A percentile compares a stretch with the other conserved stretches of the same genome.
Conservation (phyloP, 352 stramenopile species). For the Phytophthora rubi region DNA sequence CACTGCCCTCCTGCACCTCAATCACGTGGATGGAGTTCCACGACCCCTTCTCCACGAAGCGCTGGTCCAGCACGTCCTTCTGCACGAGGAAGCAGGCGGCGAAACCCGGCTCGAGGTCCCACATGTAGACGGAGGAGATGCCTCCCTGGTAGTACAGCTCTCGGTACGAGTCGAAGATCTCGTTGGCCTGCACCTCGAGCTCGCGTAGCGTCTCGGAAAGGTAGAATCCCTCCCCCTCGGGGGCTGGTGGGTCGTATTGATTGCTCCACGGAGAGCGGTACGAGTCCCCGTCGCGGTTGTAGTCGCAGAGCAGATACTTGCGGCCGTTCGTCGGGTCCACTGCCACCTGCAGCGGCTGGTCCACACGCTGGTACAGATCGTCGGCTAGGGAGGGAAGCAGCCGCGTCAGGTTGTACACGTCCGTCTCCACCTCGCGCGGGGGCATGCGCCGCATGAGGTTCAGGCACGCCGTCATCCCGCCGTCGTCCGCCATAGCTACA, state of each 20-base stretch:
- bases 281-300: constrained; percentile 95
- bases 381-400: constrained; percentile 85
- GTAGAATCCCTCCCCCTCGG: constrained; percentile 89
- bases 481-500: constrained; percentile 32
- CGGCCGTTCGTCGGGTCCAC: constrained; percentile 88
- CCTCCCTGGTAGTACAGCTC: constrained; percentile 97
- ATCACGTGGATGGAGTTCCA: constrained; percentile 97
- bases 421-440: constrained; percentile 82
- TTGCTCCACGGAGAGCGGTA: constrained; percentile 96
- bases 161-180: constrained; percentile 97
- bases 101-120: constrained; percentile 93
- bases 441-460: constrained; percentile 92
- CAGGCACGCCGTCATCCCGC: constrained; percentile 77
- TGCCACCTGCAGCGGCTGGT: constrained; percentile 91
- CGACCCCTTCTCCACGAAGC: constrained; percentile 82
- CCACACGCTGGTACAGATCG: constrained; percentile 93
- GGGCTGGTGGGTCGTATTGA: constrained; percentile 81
- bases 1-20: constrained; percentile 79
- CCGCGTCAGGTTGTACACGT: constrained; percentile 87
- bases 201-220: constrained; percentile 89
- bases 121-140: constrained; percentile 96
- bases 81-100: constrained; percentile 95
- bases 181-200: constrained; percentile 94
- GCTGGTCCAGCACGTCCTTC: constrained; percentile 88
- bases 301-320: constrained; percentile 94